Evolutionary conservation across 176 grass and related monocot genomes (phyloP).

Genomic region (Carex myosuroides): DNA sequence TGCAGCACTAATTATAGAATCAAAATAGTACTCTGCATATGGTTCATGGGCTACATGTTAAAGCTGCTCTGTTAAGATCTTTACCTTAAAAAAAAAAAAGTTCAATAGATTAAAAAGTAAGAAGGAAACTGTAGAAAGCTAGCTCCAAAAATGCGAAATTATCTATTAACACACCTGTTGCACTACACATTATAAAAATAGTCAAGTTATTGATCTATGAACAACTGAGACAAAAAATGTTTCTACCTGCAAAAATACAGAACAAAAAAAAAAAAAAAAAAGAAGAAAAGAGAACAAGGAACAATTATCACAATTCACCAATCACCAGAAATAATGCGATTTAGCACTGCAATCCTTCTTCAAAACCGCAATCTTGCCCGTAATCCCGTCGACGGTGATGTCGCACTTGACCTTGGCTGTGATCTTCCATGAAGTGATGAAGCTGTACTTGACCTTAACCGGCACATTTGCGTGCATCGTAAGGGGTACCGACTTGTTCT

Average conservation of each 20-base stretch:
- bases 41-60: too few relatives aligned
- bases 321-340: slow-evolving; percentile 17
- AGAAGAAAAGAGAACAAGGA: background rate
- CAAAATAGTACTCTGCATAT: too few relatives aligned
- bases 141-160: slow-evolving; percentile 7
- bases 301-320: background rate
- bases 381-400: slow-evolving; percentile 46
- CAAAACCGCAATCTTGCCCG: slow-evolving; percentile 21
- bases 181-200: background rate
- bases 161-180: background rate
- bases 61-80: too few relatives aligned
- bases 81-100: too few relatives aligned
- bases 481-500: slow-evolving; percentile 34
- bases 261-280: background rate
- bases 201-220: background rate
- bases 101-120: background rate
- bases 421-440: slow-evolving; percentile 67
- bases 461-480: slow-evolving; percentile 31
- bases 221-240: background rate
- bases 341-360: slow-evolving; percentile 26
- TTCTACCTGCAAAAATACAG: background rate
- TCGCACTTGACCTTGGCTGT: slow-evolving; percentile 64
- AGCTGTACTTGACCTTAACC: slow-evolving; percentile 38
- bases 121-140: background rate
- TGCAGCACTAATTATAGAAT: too few relatives aligned